Percentiles rank a stretch among this genome's conserved stretches.
Evolutionary conservation across 495 filamentous ascomycete genomes (phyloP).

Genomic region (Daldinia decipiens): DNA sequence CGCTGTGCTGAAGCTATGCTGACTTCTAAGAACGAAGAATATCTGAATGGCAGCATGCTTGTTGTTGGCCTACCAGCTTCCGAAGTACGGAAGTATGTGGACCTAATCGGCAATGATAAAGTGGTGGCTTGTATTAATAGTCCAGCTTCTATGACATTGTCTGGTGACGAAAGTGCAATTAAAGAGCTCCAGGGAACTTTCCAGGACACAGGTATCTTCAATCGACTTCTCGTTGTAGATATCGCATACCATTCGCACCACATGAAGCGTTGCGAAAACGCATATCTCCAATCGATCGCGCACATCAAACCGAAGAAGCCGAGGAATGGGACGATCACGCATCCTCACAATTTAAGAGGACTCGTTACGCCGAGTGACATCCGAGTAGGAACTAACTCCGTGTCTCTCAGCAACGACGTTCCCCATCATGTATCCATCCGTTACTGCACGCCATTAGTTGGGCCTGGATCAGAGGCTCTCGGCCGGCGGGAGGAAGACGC

Average conservation of each 20-base stretch:
- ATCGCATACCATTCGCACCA: slow-evolving; percentile 55
- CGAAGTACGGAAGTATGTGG: slow-evolving; percentile 40
- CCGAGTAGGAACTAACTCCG: slow-evolving; percentile 3
- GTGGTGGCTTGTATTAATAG: slow-evolving; percentile 58
- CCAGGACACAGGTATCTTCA: slow-evolving; percentile 42
- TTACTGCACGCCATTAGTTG: slow-evolving; percentile 47
- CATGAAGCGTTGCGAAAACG: slow-evolving; percentile 40
- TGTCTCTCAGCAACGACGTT: not conserved
- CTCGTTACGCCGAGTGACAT: slow-evolving; percentile 15
- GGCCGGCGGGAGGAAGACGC: no score
- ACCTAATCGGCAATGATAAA: slow-evolving; percentile 14
- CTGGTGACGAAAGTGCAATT: slow-evolving; percentile 51
- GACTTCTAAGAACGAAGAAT: slow-evolving; percentile 15
- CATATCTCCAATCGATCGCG: slow-evolving; percentile 26
- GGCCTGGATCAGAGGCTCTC: no score
- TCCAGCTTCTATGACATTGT: slow-evolving; percentile 54
- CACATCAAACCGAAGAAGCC: slow-evolving; percentile 31
- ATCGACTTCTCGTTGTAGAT: slow-evolving; percentile 43
- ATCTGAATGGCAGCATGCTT: slow-evolving; percentile 51
- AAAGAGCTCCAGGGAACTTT: slow-evolving; percentile 40
- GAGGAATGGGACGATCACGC: not conserved
- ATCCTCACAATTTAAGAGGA: slow-evolving; percentile 17
- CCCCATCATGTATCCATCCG: slow-evolving; percentile 52
- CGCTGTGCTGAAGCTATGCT: slow-evolving; percentile 22
- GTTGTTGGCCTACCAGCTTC: slow-evolving; percentile 47